Percentiles rank a stretch among this genome's conserved stretches.
phyloP scores from a whole-genome alignment of 1,139 yeast genomes.

The Blastobotrys illinoisensis region DNA sequence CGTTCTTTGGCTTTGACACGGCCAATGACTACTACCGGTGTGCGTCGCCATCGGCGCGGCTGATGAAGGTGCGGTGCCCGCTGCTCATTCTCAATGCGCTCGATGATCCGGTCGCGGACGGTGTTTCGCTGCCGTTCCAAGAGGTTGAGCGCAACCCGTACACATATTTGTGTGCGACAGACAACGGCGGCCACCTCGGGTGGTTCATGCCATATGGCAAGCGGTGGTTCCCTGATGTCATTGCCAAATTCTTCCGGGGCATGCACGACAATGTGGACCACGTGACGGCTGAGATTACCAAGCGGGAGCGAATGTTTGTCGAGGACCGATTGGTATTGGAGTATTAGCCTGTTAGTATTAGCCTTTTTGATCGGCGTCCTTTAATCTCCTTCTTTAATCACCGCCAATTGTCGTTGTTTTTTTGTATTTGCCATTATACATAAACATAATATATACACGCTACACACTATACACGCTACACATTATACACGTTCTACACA shows the following conservation, averaged over 20 bases:
- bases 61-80: slow-evolving; percentile 58
- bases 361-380: no score
- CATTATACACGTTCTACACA: no score
- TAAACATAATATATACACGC: no score
- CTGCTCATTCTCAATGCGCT: slow-evolving; percentile 59
- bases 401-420: no score
- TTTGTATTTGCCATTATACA: no score
- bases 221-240: slow-evolving; percentile 69
- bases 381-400: no score
- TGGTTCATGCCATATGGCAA: slow-evolving; percentile 56
- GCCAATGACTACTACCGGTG: slow-evolving; percentile 68
- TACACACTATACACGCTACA: no score
- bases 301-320: slow-evolving; percentile 3
- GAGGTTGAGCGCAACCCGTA: slow-evolving; percentile 67
- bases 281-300: slow-evolving; percentile 5
- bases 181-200: slow-evolving; percentile 85
- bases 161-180: slow-evolving; percentile 58
- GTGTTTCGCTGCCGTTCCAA: slow-evolving; percentile 52
- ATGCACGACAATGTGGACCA: slow-evolving; percentile 37
- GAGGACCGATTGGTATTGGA: slow-evolving; percentile 12
- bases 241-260: slow-evolving; percentile 54
- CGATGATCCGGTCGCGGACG: slow-evolving; percentile 76
- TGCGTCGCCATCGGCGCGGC: slow-evolving; percentile 58
- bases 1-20: slow-evolving; percentile 62
- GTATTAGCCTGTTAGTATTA: not conserved